Evolutionary conservation across 371 early-diverging fungal genomes (phyloP), one percentile per base, ranked within the genome.

Genomic region (Saksenaea oblongispora): DNA sequence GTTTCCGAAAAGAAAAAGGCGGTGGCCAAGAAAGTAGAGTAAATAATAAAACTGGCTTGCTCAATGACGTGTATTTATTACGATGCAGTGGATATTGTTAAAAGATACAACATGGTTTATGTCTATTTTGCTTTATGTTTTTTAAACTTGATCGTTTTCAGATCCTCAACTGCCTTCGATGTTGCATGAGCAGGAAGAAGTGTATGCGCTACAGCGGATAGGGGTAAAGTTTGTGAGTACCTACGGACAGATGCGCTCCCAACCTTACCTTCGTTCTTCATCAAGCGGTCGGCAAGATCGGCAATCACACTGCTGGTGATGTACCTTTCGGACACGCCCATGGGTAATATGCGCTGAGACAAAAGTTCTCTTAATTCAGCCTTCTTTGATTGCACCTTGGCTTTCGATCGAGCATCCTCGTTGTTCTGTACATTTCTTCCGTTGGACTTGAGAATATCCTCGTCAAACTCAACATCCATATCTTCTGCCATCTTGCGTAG

Each of bases 401-500:
- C 63, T 59, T 69, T 73, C 5, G 58, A 72, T 41, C 68, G 66
- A 51, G 74, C 64, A 24, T 39, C 35, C 17, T 66, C 71, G n/a
- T 59, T 61, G 37, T 26, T 62, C 9, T 54, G 37, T 13, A 64
- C 53, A 27, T 65, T 66, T 27, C 81, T 54, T 22, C 78, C 78
- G 22, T 75, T 74, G 18, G 64, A 67, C n/a, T 84, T 74, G 69
- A 82, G 68, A 35, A 79, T 70, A 28, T 92, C 90, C 61, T 93
- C 91, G 68, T 91, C 92, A 35, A 92, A 73, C 54, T 89, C 89
- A 42, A 96, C 86, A 54, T 93, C 97, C 80, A 93, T 83, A 39
- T 91, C 93, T 58, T 88, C 85, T 0, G 97, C 97, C 57, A 89
- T 89, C 63, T 93, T 92, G 61, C 86, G 77, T 78, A 92, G 83